Evolutionary conservation across 768 basidiomycete species (phyloP), one percentile per base, ranked within the genome.

Genomic region (Mycena galericulata): DNA sequence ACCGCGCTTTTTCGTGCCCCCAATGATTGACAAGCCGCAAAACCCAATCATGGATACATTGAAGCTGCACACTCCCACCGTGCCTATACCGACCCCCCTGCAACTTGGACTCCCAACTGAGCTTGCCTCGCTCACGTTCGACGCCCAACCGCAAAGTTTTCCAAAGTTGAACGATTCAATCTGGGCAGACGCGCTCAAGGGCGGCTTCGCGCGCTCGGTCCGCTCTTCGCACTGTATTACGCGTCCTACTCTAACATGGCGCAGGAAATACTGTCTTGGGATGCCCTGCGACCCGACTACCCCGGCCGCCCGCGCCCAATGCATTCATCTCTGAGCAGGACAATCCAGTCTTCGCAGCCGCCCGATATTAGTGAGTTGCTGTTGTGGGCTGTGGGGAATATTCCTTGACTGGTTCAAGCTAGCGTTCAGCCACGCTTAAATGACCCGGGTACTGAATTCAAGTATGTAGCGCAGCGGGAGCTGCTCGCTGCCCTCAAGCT

Each of bases 271-370:
- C 74, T 86, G 55, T 92, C 90, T 3, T 94, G 93, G 93, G 91
- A 92, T 75, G 74, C 85, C 64, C 76, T 88, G 51, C 81, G 83
- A 29, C 73, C 81, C 6, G 77, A 79, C 4, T 79, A 79, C 58
- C 71, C 75, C 1, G 68, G 65, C 5, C 67, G 68, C 15, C 75
- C 82, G 12, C 76, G 78, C n/a, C 78, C 81, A 85, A 88, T 0
- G 82, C 90, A 0, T 91, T 94, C 73, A 78, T 95, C 26, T 91
- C 92, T 6, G 92, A 94, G 75, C 92, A 93, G 75, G 80, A 86
- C 61, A 74, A 77, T 43, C 70, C 80, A 12, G 76, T 88, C 7
- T 88, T 87, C 64, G 83, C 87, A 8, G 84, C 88, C 11, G 86
- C 88, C n/a, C 83, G 87, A 75, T 82, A 90, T 65, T 80, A 86